These are phyloP conservation scores for Populus hybrid DNA, from an alignment of 441 rosid species.

Conservation along the genomic window DNA sequence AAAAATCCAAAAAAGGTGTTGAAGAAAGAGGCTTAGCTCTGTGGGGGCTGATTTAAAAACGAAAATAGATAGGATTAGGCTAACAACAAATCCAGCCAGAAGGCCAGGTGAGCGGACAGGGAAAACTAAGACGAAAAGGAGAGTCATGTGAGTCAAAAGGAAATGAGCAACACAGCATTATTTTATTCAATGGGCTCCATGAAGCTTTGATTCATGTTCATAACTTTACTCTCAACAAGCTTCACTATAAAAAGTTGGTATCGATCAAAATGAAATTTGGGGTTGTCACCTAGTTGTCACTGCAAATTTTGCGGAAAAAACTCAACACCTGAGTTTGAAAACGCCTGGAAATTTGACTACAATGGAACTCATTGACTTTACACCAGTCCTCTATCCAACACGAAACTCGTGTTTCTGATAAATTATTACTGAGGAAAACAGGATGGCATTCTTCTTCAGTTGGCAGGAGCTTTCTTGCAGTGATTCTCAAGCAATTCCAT, in stretches of 20 bases:
- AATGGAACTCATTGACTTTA: slow-evolving; percentile 13
- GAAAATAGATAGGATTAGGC: not conserved
- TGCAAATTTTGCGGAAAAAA: not conserved
- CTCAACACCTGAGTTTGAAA: not conserved
- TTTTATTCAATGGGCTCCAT: not conserved
- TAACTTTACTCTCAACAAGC: not conserved
- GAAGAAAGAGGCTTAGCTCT: not conserved
- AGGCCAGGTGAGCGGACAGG: not conserved
- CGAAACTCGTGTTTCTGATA: slow-evolving; percentile 7
- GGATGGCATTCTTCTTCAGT: not conserved
- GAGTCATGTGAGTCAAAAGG: not conserved
- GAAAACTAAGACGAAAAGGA: not conserved
- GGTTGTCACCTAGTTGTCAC: not conserved
- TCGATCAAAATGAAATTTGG: not conserved
- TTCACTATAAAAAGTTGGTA: not conserved
- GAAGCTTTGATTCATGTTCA: not conserved
- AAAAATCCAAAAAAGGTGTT: not conserved
- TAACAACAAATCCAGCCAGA: not conserved
- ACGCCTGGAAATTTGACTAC: slow-evolving; percentile 8
- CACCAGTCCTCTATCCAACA: slow-evolving; percentile 11
- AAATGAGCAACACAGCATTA: not conserved
- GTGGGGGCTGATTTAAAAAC: not conserved
- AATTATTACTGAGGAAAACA: slow-evolving; percentile 16
- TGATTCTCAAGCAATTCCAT: slow-evolving; percentile 84
- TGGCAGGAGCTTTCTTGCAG: slow-evolving; percentile 63